Evolutionary conservation across 2,329 filamentous ascomycete genomes (phyloP).

Genomic region (Lomentospora prolificans): DNA sequence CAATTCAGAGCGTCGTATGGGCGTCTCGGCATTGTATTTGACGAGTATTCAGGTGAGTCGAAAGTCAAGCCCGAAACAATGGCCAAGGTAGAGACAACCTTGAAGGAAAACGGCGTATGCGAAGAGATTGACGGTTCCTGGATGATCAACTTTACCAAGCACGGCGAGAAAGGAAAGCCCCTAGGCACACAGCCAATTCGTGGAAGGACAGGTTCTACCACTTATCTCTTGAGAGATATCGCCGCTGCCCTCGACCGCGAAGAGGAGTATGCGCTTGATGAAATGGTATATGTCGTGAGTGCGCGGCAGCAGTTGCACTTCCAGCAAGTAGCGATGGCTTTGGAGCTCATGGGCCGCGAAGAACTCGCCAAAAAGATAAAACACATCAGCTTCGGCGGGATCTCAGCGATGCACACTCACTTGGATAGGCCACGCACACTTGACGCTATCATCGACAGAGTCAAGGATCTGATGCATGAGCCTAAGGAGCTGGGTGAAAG

Average conservation of each 20-base stretch:
- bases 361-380: conserved; percentile 23
- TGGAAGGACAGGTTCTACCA: conserved; percentile 52
- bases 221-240: conserved; percentile 62
- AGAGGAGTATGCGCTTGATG: conserved; percentile 33
- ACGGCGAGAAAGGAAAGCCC: conserved; percentile 46
- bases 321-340: conserved; percentile 20
- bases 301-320: conserved; percentile 26
- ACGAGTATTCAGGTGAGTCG: conserved; percentile 58
- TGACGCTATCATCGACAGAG: background rate
- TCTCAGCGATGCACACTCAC: conserved; percentile 21
- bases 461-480: background rate
- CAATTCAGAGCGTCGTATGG: conserved; percentile 41
- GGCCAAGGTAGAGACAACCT: conserved; percentile 44
- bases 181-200: conserved; percentile 58
- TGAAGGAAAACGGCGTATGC: conserved; percentile 50
- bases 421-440: conserved; percentile 11
- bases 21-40: conserved; percentile 42
- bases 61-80: conserved; percentile 43
- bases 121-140: conserved; percentile 57
- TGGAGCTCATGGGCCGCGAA: conserved; percentile 24
- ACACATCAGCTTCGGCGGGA: conserved; percentile 44
- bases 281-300: conserved; percentile 30
- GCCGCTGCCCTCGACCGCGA: conserved; percentile 47
- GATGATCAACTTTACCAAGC: conserved; percentile 60
- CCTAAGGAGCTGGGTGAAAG: no score